A percentile compares a stretch with the other conserved stretches of the same genome.
phyloP scores from a whole-genome alignment of 768 basidiomycete genomes.

The Tricholoma bakamatsutake region DNA sequence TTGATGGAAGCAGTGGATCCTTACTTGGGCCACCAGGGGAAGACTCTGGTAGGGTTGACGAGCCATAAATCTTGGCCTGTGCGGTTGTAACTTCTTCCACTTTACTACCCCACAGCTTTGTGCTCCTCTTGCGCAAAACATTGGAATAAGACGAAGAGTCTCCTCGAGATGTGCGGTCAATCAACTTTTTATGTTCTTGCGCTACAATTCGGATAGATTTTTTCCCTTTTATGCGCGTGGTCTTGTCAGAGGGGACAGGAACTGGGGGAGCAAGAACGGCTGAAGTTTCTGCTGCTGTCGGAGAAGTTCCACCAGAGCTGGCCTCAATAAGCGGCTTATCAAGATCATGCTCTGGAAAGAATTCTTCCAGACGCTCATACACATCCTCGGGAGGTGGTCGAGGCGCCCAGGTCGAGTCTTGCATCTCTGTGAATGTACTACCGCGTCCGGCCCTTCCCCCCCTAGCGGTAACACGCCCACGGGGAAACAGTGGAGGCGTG shows the following conservation, averaged over 20 bases:
- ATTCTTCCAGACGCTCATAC: constrained; percentile 87
- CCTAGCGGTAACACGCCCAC: constrained; percentile 22
- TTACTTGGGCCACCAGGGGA: constrained; percentile 63
- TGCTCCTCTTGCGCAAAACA: constrained; percentile 74
- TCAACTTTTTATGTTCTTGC: constrained; percentile 74
- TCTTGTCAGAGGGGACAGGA: constrained; percentile 22
- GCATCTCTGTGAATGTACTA: constrained; percentile 57
- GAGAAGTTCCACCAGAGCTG: constrained; percentile 72
- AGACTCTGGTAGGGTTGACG: constrained; percentile 46
- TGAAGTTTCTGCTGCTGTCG: constrained; percentile 54
- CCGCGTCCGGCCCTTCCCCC: constrained; percentile 27
- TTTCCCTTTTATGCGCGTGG: constrained; percentile 53
- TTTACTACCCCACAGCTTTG: constrained; percentile 92
- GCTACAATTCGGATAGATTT: constrained; percentile 94
- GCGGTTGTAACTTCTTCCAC: constrained; percentile 89
- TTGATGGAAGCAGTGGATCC: constrained; percentile 24
- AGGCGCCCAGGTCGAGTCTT: constrained; percentile 78
- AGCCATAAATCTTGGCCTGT: constrained; percentile 44
- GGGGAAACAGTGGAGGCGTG: constrained; percentile 15
- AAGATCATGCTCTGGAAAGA: constrained; percentile 94
- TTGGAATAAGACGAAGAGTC: constrained; percentile 42
- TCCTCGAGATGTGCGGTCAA: constrained; percentile 63
- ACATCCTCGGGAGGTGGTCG: constrained; percentile 91
- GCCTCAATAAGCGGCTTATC: constrained; percentile 95
- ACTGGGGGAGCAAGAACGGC: constrained; percentile 34